Evolutionary conservation across 169 alveolate genomes (phyloP).

Genomic region (Amoebophrya sp.): DNA sequence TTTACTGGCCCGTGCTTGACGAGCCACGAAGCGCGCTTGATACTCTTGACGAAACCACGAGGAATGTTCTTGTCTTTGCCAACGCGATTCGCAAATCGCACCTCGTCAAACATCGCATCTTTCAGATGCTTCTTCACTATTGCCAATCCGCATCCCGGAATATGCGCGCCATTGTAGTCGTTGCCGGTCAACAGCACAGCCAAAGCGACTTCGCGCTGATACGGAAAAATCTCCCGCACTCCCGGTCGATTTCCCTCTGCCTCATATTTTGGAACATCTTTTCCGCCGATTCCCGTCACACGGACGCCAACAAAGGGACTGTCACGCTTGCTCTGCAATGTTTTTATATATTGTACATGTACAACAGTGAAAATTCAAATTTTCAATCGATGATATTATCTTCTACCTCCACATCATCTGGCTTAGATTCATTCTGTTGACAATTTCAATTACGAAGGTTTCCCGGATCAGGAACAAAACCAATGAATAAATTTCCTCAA

Average conservation of each 20-base stretch:
- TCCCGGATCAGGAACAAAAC: neutral
- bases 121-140: neutral
- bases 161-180: slow-evolving; percentile 10
- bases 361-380: too few relatives aligned
- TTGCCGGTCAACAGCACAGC: neutral
- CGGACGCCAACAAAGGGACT: neutral
- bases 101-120: neutral
- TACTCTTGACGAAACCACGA: neutral
- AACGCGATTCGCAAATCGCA: neutral
- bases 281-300: neutral
- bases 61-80: neutral
- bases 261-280: neutral
- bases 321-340: too few relatives aligned
- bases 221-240: neutral
- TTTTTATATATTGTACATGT: too few relatives aligned
- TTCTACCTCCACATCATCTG: neutral
- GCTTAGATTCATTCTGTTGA: too few relatives aligned
- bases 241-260: neutral
- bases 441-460: neutral
- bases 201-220: neutral
- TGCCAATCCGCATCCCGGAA: neutral
- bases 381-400: too few relatives aligned
- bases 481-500: too few relatives aligned
- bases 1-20: neutral
- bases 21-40: neutral